These are phyloP conservation scores for Monosporozyma aerobia DNA, from an alignment of 805 yeast species.

Conservation along the genomic window DNA sequence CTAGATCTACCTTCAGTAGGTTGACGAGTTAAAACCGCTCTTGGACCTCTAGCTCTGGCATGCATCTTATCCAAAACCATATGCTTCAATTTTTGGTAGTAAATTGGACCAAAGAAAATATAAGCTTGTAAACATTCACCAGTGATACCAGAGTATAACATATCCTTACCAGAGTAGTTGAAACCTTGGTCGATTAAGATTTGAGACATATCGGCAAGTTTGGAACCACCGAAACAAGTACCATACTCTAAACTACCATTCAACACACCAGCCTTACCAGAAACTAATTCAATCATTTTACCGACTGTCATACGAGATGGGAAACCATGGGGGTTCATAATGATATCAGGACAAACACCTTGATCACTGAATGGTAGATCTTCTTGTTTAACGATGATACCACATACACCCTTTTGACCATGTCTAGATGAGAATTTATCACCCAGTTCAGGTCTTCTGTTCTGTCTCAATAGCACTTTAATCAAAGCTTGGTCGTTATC, in stretches of 20 bases:
- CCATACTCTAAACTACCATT: constrained; percentile 90
- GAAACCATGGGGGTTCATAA: constrained; percentile 99
- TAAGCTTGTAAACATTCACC: constrained; percentile 97
- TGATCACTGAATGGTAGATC: constrained; percentile 92
- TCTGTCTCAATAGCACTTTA: constrained; percentile 86
- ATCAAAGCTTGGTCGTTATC: constrained; percentile 92
- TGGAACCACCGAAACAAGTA: constrained; percentile 98
- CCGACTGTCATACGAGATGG: constrained; percentile 99
- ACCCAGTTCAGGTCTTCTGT: constrained; percentile 95
- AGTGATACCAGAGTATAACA: constrained; percentile 94
- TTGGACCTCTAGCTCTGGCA: constrained; percentile 98
- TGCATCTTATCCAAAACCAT: constrained; percentile 99
- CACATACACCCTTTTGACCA: constrained; percentile 99
- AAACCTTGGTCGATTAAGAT: constrained; percentile 85
- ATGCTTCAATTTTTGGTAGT: constrained; percentile 95
- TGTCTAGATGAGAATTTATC: constrained; percentile 96
- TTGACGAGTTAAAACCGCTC: constrained; percentile 95
- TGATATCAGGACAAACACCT: constrained; percentile 90
- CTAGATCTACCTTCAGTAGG: constrained; percentile 98
- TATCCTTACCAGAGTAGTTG: constrained; percentile 92
- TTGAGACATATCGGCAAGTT: constrained; percentile 87
- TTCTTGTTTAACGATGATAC: constrained; percentile 93
- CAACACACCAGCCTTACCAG: constrained; percentile 96
- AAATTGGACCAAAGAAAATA: constrained; percentile 96
- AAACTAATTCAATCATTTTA: constrained; percentile 90